A percentile compares a stretch with the other conserved stretches of the same genome.
phyloP scores from a whole-genome alignment of 805 yeast species.

The Saccharomycopsis amapae region DNA sequence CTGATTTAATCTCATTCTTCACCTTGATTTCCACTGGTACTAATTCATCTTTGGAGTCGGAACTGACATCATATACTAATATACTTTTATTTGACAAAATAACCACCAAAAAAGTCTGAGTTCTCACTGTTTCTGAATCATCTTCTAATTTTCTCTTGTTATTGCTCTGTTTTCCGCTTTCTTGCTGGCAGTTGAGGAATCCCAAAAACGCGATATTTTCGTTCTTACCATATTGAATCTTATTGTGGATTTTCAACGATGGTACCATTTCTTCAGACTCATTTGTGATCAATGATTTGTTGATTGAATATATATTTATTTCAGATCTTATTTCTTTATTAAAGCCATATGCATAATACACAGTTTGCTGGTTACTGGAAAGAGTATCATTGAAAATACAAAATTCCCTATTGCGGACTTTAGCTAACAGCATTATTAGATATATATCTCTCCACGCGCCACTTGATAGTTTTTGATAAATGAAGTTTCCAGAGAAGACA shows the following conservation, averaged over 20 bases:
- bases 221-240: constrained; percentile 1
- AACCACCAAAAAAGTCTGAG: not conserved
- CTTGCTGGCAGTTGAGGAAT: constrained; percentile 3
- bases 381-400: not conserved
- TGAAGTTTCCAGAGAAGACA: too few relatives aligned
- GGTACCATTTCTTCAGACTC: not conserved
- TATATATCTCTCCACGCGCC: too few relatives aligned
- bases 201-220: constrained; percentile 3
- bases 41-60: not conserved
- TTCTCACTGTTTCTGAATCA: not conserved
- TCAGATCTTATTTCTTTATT: constrained; percentile 13
- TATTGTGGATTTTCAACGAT: not conserved
- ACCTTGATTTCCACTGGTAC: not conserved
- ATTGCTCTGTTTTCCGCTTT: not conserved
- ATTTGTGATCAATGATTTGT: not conserved
- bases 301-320: constrained; percentile 1
- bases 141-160: constrained; percentile 15
- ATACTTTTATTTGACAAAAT: not conserved
- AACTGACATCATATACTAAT: not conserved
- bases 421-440: not conserved
- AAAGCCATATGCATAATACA: constrained; percentile 8
- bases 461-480: too few relatives aligned
- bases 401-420: not conserved
- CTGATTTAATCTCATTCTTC: not conserved
- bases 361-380: not conserved